Conservation (phyloP, 331 rosid genomes). For the Malus hybrid region DNA sequence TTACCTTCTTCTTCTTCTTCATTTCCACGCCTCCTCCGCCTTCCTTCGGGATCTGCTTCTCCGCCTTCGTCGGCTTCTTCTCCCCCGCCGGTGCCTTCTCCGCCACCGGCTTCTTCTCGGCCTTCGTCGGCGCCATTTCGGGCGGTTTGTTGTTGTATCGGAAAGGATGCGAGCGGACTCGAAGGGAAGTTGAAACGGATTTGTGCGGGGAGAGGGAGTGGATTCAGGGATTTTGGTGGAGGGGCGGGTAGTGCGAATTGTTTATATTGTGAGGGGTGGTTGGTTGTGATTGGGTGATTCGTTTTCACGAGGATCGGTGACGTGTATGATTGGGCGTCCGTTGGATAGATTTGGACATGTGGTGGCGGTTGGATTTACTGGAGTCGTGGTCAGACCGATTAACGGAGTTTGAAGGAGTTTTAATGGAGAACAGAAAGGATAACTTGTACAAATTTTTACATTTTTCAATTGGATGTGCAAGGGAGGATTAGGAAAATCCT, state of each 20-base stretch:
- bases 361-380: constrained; percentile 11
- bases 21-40: constrained; percentile 34
- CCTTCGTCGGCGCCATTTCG: constrained; percentile 59
- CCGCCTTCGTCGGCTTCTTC: constrained; percentile 51
- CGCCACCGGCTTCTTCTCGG: constrained; percentile 55
- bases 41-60: constrained; percentile 56
- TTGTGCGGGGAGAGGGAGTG: not conserved
- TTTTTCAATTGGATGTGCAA: too few species aligned
- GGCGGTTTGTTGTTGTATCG: not conserved
- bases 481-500: too few species aligned
- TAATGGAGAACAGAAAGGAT: too few species aligned
- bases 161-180: not conserved
- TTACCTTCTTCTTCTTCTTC: constrained; percentile 63
- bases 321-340: not conserved
- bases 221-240: not conserved
- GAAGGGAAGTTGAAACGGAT: not conserved
- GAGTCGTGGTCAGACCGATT: too few species aligned
- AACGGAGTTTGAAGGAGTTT: too few species aligned
- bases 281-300: constrained; percentile 24
- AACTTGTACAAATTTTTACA: too few species aligned
- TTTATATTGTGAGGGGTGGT: constrained; percentile 14
- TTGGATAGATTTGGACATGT: not conserved
- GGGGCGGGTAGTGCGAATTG: not conserved
- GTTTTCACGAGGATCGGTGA: constrained; percentile 21
- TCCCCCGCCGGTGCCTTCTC: constrained; percentile 49